Base-by-base conservation (phyloP, 768 basidiomycete species). In the Lactarius tabidus region DNA sequence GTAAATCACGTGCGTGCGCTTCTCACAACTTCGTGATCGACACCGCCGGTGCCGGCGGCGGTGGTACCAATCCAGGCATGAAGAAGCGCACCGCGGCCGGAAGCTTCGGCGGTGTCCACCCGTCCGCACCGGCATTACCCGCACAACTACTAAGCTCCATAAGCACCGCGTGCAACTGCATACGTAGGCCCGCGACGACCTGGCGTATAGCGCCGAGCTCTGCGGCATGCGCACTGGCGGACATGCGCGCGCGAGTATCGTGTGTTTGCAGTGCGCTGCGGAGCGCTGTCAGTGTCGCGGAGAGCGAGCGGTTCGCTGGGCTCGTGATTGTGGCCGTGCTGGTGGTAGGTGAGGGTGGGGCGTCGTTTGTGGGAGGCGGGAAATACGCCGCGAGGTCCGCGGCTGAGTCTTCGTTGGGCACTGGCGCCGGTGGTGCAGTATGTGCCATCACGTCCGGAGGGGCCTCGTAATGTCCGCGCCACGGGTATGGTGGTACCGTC, bases 171-270 rank as follows among this genome's bases (percentile, higher is more conserved):
- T 69, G 68, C 35, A 69, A 36, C 45, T 69, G 68, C 64, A 68
- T 70, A 23, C 67, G 63, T 26, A 70, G 28, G 8, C 69, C 69
- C 7, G 59, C 53, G 28, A 70, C 67, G 12, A 68, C 63, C 48
- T 68, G 60, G n/a, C 69, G 67, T 63, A 70, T 48, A 6, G 69
- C 67, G 4, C 54, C 67, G 45, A 70, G 55, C 23, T 70, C 69
- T 0, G 69, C 69, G 1, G 67, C 69, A 23, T 68, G 67, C 20
- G 63, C 57, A 26, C 20, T 68, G 3, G 61, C 39, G 1, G 69
- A 60, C 54, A 68, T 58, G n/a, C 67, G 69, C 14, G 62, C 59
- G 8, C 67, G 63, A 33, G 69, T 63, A 35, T 70, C 69, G 29
- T 70, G 67, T 17, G 67, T 59, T 12, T 60, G 67, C 33, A 70